Percentiles rank a stretch among this genome's conserved stretches.
Conservation (phyloP, 2,329 filamentous ascomycete species). For the Lizonia empirigonia region DNA sequence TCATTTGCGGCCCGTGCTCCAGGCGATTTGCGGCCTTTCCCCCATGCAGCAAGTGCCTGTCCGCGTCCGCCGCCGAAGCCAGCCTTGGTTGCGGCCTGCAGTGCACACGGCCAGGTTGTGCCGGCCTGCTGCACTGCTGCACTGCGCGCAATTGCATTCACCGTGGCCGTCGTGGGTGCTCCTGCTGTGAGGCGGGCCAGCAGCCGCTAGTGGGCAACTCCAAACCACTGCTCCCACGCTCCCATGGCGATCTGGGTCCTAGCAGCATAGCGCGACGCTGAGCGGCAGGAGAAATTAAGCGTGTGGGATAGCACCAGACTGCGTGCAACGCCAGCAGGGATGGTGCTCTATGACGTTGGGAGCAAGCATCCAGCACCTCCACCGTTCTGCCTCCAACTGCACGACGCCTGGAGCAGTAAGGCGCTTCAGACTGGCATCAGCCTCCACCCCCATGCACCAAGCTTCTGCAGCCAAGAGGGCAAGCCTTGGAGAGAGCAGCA, state of each 20-base stretch:
- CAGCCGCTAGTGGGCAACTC: neutral
- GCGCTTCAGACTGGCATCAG: conserved; percentile 13
- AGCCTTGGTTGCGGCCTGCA: neutral
- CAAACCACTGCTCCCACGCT: neutral
- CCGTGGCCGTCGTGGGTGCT: too few species aligned
- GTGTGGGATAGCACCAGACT: conserved; percentile 28
- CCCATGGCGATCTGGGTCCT: conserved; percentile 14
- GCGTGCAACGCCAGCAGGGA: conserved; percentile 19
- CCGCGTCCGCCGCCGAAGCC: conserved; percentile 16
- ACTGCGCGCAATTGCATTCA: neutral
- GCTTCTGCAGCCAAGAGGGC: conserved; percentile 24
- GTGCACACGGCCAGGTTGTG: too few species aligned
- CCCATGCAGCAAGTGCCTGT: conserved; percentile 18
- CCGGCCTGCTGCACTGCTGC: too few species aligned
- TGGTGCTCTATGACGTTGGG: conserved; percentile 17
- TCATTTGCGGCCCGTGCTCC: conserved; percentile 20
- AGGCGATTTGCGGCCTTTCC: conserved; percentile 23
- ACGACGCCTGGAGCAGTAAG: conserved; percentile 13
- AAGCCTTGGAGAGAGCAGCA: conserved; percentile 23
- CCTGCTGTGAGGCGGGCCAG: too few species aligned
- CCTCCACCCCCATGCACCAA: conserved; percentile 22
- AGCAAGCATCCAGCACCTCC: conserved; percentile 16
- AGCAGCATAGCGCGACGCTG: conserved; percentile 22
- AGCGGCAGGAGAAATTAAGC: conserved; percentile 32
- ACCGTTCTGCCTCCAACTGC: conserved; percentile 14